Base-by-base conservation (phyloP, 257 asterid species). In the Lavandula angustifolia region DNA sequence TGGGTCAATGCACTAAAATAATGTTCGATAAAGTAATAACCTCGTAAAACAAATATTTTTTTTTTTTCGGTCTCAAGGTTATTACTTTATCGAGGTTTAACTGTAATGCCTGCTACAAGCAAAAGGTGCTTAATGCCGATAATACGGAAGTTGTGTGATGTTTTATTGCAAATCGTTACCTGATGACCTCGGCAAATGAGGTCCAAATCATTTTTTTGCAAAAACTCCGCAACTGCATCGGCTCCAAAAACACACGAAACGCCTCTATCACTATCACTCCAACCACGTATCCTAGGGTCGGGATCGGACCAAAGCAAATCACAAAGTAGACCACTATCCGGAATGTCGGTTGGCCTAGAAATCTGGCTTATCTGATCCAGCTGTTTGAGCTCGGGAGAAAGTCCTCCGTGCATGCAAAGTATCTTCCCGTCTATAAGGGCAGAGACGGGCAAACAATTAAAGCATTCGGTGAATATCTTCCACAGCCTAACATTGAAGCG, bases 231-330 rank as follows among this genome's bases (percentile, higher is more conserved):
- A 63, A 88, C 94, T 52, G 64, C 81, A 54, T 85, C 91, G 10
- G 90, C 72, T 78, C 95, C 94, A 71, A 85, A 88, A 40, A 83
- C 78, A 61, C 88, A 80, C 2, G 94, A 88, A 72, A 85, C 91
- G 32, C 94, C 94, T 68, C 95, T 80, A 62, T 88, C 96, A 41
- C 89, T 88, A 7, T 80, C 91, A 1, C 78, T 65, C 94, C 94
- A 88, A 63, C 91, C 96, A 62, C 72, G 56, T 72, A 85, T 63
- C 70, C 76, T 76, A 43, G 91, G 82, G 69, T 83, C 84, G 35
- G 94, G 96, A 74, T 85, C 96, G 56, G 94, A 80, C 96, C 94
- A 83, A 32, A 88, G 85, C 64, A 85, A 73, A 76, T 88, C 91
- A 50, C 96, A 88, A 10, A 85, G 67, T 51, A 85, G 84, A 32